Conservation (phyloP, 129 eudicot genomes). For the Centrapalus pauciflorus region DNA sequence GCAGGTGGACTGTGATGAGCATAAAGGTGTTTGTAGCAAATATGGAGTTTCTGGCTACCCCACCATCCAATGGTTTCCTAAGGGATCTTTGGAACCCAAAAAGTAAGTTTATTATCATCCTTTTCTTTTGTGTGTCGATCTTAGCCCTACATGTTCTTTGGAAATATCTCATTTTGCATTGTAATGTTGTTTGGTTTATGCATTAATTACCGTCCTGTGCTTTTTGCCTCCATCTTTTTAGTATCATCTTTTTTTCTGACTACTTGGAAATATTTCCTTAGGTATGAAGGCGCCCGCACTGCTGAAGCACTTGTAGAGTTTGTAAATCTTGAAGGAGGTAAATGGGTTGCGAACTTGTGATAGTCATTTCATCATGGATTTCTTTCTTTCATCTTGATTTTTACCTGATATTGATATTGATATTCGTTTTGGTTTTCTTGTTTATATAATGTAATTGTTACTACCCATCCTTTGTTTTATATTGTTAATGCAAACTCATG, state of each 20-base stretch:
- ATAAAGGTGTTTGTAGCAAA: slow-evolving; percentile 75
- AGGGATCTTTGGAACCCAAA: slow-evolving; percentile 96
- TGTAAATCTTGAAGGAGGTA: slow-evolving; percentile 97
- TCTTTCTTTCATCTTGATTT: not conserved
- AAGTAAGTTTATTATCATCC: slow-evolving; percentile 46
- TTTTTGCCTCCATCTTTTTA: not conserved
- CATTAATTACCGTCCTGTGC: not conserved
- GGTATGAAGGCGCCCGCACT: slow-evolving; percentile 93
- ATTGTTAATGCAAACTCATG: not conserved
- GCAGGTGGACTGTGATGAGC: slow-evolving; percentile 97
- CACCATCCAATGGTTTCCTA: slow-evolving; percentile 97
- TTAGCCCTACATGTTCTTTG: not conserved
- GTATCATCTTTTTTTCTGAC: slow-evolving; percentile 1
- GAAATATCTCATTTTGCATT: not conserved
- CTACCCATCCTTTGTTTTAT: not conserved
- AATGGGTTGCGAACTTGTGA: not conserved
- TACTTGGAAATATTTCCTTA: slow-evolving; percentile 15
- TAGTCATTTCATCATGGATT: not conserved
- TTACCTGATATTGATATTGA: not conserved
- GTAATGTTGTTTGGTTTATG: not conserved
- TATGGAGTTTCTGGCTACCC: slow-evolving; percentile 93
- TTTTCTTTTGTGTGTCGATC: not conserved
- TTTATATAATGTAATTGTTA: not conserved
- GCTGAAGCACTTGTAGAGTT: slow-evolving; percentile 90
- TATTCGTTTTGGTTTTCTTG: not conserved